Evolutionary conservation across 805 yeast genomes (phyloP).

Genomic region (Schwanniomyces polymorphus): DNA sequence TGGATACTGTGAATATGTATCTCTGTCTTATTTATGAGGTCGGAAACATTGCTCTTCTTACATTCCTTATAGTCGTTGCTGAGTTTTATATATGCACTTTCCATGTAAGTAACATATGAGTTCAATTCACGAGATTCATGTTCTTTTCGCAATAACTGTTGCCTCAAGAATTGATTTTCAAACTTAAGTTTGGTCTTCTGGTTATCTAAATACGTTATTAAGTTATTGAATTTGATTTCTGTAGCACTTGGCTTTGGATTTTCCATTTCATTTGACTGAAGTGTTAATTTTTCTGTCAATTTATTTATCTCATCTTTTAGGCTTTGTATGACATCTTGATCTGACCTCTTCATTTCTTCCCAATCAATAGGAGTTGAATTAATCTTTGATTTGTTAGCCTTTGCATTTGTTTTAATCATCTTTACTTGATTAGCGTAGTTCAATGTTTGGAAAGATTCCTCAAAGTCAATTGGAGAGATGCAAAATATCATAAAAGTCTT

Average conservation of each 20-base stretch:
- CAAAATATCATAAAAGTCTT: slow-evolving; percentile 88
- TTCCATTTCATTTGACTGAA: not conserved
- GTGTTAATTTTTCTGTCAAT: slow-evolving; percentile 23
- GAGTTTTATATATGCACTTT: slow-evolving; percentile 14
- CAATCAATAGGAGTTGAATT: slow-evolving; percentile 28
- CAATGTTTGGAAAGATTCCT: slow-evolving; percentile 73
- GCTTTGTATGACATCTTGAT: slow-evolving; percentile 24
- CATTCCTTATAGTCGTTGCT: slow-evolving; percentile 4
- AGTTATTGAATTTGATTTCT: slow-evolving; percentile 18
- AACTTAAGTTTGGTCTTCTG: slow-evolving; percentile 29
- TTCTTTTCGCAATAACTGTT: slow-evolving; percentile 14
- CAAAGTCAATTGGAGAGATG: slow-evolving; percentile 75
- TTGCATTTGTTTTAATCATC: slow-evolving; percentile 63
- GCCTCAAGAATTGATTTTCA: slow-evolving; percentile 33
- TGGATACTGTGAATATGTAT: slow-evolving; percentile 7
- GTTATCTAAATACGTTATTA: slow-evolving; percentile 30
- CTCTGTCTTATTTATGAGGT: slow-evolving; percentile 7
- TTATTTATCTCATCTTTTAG: slow-evolving; percentile 31
- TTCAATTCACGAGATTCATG: slow-evolving; percentile 21
- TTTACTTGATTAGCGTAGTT: slow-evolving; percentile 80
- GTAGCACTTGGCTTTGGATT: not conserved
- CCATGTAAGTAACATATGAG: slow-evolving; percentile 22
- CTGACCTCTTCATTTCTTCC: slow-evolving; percentile 25
- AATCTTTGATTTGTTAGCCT: slow-evolving; percentile 33
- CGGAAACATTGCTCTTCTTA: not conserved